Evolutionary conservation across 768 basidiomycete genomes (phyloP), one percentile per base, ranked within the genome.

Genomic region (Grammothele lineata): DNA sequence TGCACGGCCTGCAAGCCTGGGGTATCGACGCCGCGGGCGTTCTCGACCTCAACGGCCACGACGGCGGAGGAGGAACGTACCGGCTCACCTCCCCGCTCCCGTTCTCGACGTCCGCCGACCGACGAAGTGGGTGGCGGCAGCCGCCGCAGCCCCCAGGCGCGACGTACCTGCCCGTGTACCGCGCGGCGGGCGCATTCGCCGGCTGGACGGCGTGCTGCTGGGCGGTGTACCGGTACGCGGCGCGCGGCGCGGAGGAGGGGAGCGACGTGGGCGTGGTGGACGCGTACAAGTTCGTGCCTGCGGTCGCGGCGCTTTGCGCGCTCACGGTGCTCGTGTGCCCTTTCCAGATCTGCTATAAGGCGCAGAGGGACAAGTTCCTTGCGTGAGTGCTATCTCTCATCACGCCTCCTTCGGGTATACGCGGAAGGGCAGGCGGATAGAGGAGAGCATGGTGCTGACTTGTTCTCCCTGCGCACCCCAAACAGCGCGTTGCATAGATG

Each of bases 1-100:
- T 98, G 6, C 94, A 98, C 65, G 79, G 87, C 40, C 80, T 98
- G 37, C 72, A 84, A 53, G 55, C 74, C 10, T 70, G 85, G 14
- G 84, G 87, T 18, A 67, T 98, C 33, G 92, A 99, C 64, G 81
- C 79, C 0, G 70, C 77, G 12, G 65, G 72, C 52, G 81, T 81
- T 4, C 74, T 99, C 62, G 88, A 89, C 59, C 69, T 92, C 32
- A 34, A 37, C 26, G 5, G 23, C 5, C 4, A 48, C 21, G 50
- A 54, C 30, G 54, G 45, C 15, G 27, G 27, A 14, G 27, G 27
- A 7, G 27, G 27, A 7, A 14, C 27, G 12, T 39, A 49, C 23
- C 54, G 50, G 10, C 45, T 54, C 10, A 50, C 43, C 25, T 56
- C 62, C 1, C 57, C 64, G 14, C 48, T 66, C 15, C 35, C 18